A percentile compares a stretch with the other conserved stretches of the same genome.
Evolutionary conservation across 75 land plant species (phyloP).

Genomic region (Pinus taeda): DNA sequence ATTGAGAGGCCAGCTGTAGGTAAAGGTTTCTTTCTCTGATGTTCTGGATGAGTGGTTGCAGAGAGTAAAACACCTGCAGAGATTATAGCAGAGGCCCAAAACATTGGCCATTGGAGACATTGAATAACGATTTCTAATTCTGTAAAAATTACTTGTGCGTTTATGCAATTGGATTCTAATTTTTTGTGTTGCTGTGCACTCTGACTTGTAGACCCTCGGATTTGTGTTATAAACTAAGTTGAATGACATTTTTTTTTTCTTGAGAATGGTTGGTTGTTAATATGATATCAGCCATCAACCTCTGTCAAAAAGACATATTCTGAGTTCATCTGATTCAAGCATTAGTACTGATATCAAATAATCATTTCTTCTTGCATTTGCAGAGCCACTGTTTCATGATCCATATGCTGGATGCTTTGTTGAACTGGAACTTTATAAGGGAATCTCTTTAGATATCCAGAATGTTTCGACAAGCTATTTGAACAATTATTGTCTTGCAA

Average conservation of each 20-base stretch:
- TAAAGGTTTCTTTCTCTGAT: no score
- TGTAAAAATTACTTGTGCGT: no score
- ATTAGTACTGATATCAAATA: not conserved
- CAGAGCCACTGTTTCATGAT: constrained; percentile 84
- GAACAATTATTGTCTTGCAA: constrained; percentile 51
- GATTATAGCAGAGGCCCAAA: no score
- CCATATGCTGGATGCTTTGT: constrained; percentile 66
- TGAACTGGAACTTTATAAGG: constrained; percentile 19
- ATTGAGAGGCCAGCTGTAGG: no score
- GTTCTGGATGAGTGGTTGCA: no score
- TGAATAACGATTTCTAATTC: no score
- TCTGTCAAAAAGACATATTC: not conserved
- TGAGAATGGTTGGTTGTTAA: not conserved
- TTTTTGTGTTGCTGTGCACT: no score
- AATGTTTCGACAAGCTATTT: not conserved
- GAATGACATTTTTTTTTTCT: not conserved
- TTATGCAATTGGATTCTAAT: no score
- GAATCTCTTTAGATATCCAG: not conserved
- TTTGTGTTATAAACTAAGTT: not conserved
- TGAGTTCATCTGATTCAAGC: not conserved
- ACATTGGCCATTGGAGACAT: no score
- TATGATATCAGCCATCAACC: not conserved
- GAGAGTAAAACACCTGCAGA: no score
- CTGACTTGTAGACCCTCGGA: no score
- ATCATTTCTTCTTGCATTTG: constrained; percentile 7